phyloP scores from a whole-genome alignment of 805 yeast genomes.

The Metahyphopichia silvanorum region DNA sequence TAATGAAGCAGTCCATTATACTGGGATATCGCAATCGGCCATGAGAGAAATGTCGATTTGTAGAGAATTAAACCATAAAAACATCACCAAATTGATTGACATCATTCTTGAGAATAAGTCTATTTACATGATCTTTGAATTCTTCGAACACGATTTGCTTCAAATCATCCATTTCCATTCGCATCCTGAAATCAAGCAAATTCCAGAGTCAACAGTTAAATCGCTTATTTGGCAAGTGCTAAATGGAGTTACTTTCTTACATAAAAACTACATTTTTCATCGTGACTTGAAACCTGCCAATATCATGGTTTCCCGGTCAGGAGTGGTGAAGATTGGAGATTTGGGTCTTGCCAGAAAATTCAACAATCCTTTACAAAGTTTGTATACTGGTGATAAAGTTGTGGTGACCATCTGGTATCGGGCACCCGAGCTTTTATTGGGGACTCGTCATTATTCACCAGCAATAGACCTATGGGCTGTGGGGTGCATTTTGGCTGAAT shows the following conservation, averaged over 20 bases:
- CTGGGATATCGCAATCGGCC: conserved; percentile 95
- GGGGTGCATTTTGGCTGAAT: conserved; percentile 91
- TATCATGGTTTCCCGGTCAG: conserved; percentile 88
- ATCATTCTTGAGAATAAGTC: conserved; percentile 83
- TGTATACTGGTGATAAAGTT: conserved; percentile 90
- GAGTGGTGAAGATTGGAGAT: conserved; percentile 95
- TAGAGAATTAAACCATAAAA: conserved; percentile 76
- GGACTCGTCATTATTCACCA: conserved; percentile 89
- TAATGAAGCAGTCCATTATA: conserved; percentile 82
- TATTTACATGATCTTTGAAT: conserved; percentile 93
- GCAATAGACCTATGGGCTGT: conserved; percentile 95
- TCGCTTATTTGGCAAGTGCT: conserved; percentile 90
- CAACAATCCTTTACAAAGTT: conserved; percentile 79
- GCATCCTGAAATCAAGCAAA: conserved; percentile 77
- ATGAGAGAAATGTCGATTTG: conserved; percentile 95
- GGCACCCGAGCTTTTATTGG: conserved; percentile 88
- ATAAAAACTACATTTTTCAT: conserved; percentile 95
- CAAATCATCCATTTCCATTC: conserved; percentile 94
- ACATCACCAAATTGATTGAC: conserved; percentile 77
- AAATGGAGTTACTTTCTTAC: conserved; percentile 87
- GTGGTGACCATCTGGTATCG: conserved; percentile 97
- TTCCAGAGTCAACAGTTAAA: conserved; percentile 76
- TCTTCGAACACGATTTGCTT: conserved; percentile 90
- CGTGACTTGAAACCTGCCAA: conserved; percentile 97
- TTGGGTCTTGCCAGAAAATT: conserved; percentile 87